These are phyloP conservation scores for Coelastrella sp. DNA, from an alignment of 139 green algal genomes.

Conservation along the genomic window DNA sequence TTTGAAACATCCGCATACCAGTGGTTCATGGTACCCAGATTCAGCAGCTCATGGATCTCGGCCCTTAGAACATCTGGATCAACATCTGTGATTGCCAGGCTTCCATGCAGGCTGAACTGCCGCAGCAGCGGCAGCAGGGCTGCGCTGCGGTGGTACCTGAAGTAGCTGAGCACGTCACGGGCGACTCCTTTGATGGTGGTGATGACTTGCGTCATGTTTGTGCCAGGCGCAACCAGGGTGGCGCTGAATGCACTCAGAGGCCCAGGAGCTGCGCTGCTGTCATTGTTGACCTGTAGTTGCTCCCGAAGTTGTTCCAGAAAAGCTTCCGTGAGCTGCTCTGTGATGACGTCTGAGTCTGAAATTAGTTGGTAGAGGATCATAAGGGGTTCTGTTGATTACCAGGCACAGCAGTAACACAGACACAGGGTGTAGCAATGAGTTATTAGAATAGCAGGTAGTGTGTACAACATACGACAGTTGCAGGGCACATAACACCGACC, in stretches of 20 bases:
- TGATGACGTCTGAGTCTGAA: neutral
- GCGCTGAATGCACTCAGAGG: neutral
- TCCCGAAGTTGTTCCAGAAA: neutral
- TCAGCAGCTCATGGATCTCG: neutral
- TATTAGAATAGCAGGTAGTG: no score
- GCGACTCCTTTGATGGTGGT: neutral
- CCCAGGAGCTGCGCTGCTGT: neutral
- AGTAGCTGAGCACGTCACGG: neutral
- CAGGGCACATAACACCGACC: no score
- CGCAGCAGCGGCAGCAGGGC: slow-evolving; percentile 30
- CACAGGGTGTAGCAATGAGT: neutral
- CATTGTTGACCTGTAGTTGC: neutral
- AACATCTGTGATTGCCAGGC: neutral
- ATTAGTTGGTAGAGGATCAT: neutral
- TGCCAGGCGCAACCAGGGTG: neutral
- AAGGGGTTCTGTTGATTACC: neutral
- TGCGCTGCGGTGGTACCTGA: neutral
- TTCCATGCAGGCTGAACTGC: neutral
- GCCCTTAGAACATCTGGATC: neutral
- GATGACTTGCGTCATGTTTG: neutral
- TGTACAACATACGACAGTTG: no score
- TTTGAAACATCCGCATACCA: neutral
- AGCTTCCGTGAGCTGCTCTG: neutral
- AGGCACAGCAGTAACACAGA: neutral
- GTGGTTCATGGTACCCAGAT: neutral